These are phyloP conservation scores for Gracilaria domingensis DNA, from an alignment of 23 red algal species.

Conservation along the genomic window DNA sequence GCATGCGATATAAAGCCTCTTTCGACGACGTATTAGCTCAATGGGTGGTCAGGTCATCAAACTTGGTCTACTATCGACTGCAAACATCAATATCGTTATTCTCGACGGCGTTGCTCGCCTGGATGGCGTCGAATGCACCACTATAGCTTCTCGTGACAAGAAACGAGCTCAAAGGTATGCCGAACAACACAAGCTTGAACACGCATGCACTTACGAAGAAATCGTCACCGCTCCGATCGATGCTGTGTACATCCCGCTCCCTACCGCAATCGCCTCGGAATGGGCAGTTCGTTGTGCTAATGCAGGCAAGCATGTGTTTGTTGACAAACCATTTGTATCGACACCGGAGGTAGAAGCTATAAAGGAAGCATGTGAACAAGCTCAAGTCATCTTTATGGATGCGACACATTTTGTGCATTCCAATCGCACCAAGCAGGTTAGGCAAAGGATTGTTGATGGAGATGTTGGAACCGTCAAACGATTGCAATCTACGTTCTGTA, in stretches of 20 bases:
- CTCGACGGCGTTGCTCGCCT: slow-evolving; percentile 2
- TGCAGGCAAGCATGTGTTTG: slow-evolving; percentile 78
- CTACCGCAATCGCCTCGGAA: slow-evolving; percentile 70
- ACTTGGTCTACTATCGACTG: slow-evolving; percentile 67
- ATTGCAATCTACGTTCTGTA: slow-evolving; percentile 36
- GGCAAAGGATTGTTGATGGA: slow-evolving; percentile 36
- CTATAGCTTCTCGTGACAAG: slow-evolving; percentile 45
- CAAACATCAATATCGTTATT: slow-evolving; percentile 45
- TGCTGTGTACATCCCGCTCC: slow-evolving; percentile 86
- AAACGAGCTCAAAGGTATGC: slow-evolving; percentile 45
- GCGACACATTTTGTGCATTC: slow-evolving; percentile 89
- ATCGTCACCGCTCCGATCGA: slow-evolving; percentile 51
- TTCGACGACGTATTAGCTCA: neutral
- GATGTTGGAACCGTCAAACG: slow-evolving; percentile 64
- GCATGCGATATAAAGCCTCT: neutral
- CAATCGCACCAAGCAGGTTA: slow-evolving; percentile 30
- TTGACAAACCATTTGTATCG: slow-evolving; percentile 82
- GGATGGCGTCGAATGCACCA: neutral
- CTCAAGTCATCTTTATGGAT: slow-evolving; percentile 77
- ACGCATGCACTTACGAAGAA: slow-evolving; percentile 34
- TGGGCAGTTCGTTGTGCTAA: slow-evolving; percentile 72
- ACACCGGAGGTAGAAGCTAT: slow-evolving; percentile 32
- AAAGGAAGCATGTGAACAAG: slow-evolving; percentile 50
- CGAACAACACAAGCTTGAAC: slow-evolving; percentile 9
- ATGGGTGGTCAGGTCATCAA: neutral